Conservation (phyloP, 1,139 yeast species). For the Scheffersomyces segobiensis region DNA sequence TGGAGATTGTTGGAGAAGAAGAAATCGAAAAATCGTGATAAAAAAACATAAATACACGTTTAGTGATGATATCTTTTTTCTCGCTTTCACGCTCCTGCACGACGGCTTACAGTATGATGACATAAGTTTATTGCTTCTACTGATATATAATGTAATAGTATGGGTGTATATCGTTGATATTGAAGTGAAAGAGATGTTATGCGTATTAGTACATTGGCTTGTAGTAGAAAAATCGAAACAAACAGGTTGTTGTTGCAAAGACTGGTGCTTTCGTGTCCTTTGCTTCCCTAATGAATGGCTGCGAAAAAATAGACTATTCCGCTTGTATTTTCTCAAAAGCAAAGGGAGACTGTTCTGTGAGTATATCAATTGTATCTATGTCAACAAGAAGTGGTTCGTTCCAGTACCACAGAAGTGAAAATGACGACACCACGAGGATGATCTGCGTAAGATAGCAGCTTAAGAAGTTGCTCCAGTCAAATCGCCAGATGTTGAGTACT, state of each 20-base stretch:
- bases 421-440: slow-evolving; percentile 2
- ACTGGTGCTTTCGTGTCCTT: neutral
- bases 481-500: slow-evolving; percentile 9
- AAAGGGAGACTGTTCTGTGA: slow-evolving; percentile 4
- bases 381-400: slow-evolving; percentile 11
- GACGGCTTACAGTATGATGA: neutral
- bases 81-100: neutral
- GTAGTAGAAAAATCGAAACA: neutral
- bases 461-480: slow-evolving; percentile 11
- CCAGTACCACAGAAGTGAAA: slow-evolving; percentile 5
- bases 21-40: neutral
- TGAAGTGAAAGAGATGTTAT: neutral
- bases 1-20: neutral
- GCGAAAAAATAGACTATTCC: neutral
- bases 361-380: slow-evolving; percentile 6
- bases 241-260: neutral
- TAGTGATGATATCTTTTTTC: neutral
- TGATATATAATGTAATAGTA: neutral
- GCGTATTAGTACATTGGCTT: neutral
- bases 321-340: slow-evolving; percentile 7
- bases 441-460: slow-evolving; percentile 14
- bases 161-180: neutral
- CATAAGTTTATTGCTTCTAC: too few species aligned
- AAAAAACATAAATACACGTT: neutral
- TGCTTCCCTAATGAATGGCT: neutral